phyloP scores from a whole-genome alignment of 495 filamentous ascomycete species.

The Amniculicola lignicola region DNA sequence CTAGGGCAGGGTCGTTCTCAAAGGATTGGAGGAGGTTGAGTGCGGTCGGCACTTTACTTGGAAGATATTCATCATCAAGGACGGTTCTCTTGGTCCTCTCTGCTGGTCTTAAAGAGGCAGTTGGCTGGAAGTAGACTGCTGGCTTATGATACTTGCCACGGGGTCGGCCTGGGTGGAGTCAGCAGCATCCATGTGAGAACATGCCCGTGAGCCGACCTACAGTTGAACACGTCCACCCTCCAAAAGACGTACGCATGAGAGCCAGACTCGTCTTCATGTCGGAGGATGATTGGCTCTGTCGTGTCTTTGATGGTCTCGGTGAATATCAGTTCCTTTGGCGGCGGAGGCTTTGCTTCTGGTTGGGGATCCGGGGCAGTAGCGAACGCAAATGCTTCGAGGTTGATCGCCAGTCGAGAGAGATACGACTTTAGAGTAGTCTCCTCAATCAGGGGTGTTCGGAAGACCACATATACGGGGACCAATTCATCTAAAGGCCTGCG shows the following conservation, averaged over 20 bases:
- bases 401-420: slow-evolving; percentile 62
- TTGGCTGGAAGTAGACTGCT: slow-evolving; percentile 70
- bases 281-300: slow-evolving; percentile 61
- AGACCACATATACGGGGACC: slow-evolving; percentile 66
- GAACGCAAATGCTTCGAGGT: slow-evolving; percentile 67
- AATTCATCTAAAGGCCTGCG: slow-evolving; percentile 69
- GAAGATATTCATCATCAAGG: slow-evolving; percentile 69
- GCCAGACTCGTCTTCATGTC: slow-evolving; percentile 50
- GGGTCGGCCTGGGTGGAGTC: slow-evolving; percentile 54
- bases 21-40: slow-evolving; percentile 81
- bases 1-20: slow-evolving; percentile 62
- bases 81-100: slow-evolving; percentile 50
- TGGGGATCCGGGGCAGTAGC: slow-evolving; percentile 51
- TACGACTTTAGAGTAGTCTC: slow-evolving; percentile 57
- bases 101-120: slow-evolving; percentile 61
- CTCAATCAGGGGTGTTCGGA: slow-evolving; percentile 63
- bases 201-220: slow-evolving; percentile 38
- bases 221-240: slow-evolving; percentile 74
- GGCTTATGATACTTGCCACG: slow-evolving; percentile 75
- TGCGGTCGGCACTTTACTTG: slow-evolving; percentile 68
- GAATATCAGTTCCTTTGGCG: slow-evolving; percentile 59
- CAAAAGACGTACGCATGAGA: slow-evolving; percentile 69
- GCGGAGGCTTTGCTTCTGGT: slow-evolving; percentile 19
- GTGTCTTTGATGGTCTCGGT: slow-evolving; percentile 57
- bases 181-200: not conserved